phyloP scores from a whole-genome alignment of 176 grass and related monocot genomes.

The Zizania latifolia region DNA sequence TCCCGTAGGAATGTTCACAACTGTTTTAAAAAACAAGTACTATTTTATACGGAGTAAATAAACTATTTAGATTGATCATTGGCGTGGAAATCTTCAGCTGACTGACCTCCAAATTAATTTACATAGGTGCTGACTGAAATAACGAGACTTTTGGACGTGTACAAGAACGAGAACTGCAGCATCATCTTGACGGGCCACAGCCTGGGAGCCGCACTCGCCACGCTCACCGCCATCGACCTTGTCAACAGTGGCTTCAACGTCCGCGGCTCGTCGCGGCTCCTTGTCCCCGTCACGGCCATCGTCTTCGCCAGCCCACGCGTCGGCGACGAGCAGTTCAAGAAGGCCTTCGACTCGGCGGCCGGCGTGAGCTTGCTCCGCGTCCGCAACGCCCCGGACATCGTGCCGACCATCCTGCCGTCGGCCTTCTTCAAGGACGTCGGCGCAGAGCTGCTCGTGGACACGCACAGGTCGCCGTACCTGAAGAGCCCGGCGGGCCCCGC shows the following conservation, averaged over 20 bases:
- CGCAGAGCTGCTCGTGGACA: slow-evolving; percentile 65
- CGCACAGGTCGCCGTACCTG: slow-evolving; percentile 52
- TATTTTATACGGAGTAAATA: background rate
- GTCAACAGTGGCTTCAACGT: slow-evolving; percentile 40
- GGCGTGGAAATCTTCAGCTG: background rate
- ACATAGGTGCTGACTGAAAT: slow-evolving; percentile 43
- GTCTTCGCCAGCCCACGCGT: slow-evolving; percentile 73
- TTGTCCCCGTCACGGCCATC: slow-evolving; percentile 45
- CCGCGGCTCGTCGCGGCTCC: background rate
- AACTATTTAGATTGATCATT: background rate
- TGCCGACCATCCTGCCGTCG: slow-evolving; percentile 56
- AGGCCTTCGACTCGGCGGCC: slow-evolving; percentile 31
- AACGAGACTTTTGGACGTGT: slow-evolving; percentile 24
- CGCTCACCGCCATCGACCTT: slow-evolving; percentile 60
- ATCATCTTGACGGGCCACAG: slow-evolving; percentile 74
- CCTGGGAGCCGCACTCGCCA: slow-evolving; percentile 55
- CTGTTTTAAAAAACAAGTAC: background rate
- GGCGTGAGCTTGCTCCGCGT: slow-evolving; percentile 54
- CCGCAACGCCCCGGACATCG: slow-evolving; percentile 54
- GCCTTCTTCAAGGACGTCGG: slow-evolving; percentile 64
- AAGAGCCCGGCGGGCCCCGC: slow-evolving; percentile 34
- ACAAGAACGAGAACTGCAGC: slow-evolving; percentile 53
- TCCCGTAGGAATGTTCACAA: background rate
- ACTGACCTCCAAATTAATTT: background rate
- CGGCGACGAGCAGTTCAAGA: slow-evolving; percentile 59